A percentile compares a stretch with the other conserved stretches of the same genome.
Conservation (phyloP, 257 asterid genomes). For the Solanum megistacrolobum region DNA sequence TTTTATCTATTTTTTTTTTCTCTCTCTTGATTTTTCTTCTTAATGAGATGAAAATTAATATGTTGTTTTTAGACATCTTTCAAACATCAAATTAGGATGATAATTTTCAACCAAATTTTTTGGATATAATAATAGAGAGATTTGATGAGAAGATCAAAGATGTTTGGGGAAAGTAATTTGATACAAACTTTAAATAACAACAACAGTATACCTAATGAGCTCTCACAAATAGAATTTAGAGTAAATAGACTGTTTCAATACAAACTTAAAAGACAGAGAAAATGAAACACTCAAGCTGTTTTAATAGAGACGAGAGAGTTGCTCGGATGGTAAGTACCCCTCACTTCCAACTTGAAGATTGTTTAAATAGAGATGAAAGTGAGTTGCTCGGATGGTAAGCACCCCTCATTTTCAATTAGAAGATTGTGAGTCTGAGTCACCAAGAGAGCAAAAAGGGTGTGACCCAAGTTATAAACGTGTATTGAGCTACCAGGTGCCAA, state of each 20-base stretch:
- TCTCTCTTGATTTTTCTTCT: neutral
- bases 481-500: neutral
- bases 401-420: rapidly evolving
- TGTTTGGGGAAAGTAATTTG: neutral
- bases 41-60: neutral
- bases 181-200: neutral
- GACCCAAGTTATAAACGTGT: neutral
- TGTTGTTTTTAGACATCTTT: neutral
- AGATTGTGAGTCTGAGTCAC: neutral
- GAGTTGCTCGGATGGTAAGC: neutral
- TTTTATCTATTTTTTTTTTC: neutral
- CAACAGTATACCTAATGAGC: no score
- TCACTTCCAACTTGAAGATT: no score
- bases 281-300: no score
- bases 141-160: neutral
- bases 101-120: neutral
- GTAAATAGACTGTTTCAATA: neutral
- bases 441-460: no score
- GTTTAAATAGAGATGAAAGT: no score
- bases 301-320: neutral
- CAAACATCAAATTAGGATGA: neutral
- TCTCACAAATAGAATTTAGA: neutral
- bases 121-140: neutral
- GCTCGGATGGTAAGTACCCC: rapidly evolving
- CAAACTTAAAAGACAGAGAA: no score